phyloP scores from a whole-genome alignment of 2,329 filamentous ascomycete species.

The Colletotrichum tabaci region DNA sequence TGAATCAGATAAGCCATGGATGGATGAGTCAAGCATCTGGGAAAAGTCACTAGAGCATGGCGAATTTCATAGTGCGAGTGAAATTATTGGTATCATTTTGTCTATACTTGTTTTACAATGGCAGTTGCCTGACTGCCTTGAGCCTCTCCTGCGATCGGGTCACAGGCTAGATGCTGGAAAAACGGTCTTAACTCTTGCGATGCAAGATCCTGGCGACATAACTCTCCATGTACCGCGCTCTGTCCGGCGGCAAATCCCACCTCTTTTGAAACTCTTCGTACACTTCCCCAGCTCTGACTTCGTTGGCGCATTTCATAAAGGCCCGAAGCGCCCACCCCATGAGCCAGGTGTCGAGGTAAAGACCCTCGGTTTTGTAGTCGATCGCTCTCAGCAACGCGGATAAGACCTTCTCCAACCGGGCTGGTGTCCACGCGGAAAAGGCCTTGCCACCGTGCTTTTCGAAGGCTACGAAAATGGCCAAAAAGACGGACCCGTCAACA shows the following conservation, averaged over 20 bases:
- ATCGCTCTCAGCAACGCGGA: constrained; percentile 72
- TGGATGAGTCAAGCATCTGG: too few relatives aligned
- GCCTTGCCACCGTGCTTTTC: constrained; percentile 75
- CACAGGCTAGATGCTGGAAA: not conserved
- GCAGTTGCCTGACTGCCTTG: constrained; percentile 11
- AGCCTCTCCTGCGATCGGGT: not conserved
- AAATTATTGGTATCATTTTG: constrained; percentile 40
- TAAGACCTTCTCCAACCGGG: constrained; percentile 79
- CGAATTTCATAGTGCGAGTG: not conserved
- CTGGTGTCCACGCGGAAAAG: constrained; percentile 79
- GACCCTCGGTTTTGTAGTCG: constrained; percentile 60
- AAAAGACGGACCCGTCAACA: constrained; percentile 82
- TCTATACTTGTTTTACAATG: constrained; percentile 27
- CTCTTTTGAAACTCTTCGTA: constrained; percentile 66
- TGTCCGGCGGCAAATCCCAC: constrained; percentile 61
- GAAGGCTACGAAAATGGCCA: constrained; percentile 89
- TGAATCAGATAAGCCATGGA: too few relatives aligned
- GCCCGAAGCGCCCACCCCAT: constrained; percentile 74
- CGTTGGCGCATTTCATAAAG: constrained; percentile 72
- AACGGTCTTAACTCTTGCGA: constrained; percentile 45
- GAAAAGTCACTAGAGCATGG: too few relatives aligned
- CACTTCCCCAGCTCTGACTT: constrained; percentile 66
- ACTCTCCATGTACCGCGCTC: constrained; percentile 63
- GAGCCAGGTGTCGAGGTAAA: constrained; percentile 73
- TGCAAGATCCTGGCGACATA: constrained; percentile 61